Base-by-base conservation (phyloP, 2,329 filamentous ascomycete genomes). In the Cryphonectria japonica region DNA sequence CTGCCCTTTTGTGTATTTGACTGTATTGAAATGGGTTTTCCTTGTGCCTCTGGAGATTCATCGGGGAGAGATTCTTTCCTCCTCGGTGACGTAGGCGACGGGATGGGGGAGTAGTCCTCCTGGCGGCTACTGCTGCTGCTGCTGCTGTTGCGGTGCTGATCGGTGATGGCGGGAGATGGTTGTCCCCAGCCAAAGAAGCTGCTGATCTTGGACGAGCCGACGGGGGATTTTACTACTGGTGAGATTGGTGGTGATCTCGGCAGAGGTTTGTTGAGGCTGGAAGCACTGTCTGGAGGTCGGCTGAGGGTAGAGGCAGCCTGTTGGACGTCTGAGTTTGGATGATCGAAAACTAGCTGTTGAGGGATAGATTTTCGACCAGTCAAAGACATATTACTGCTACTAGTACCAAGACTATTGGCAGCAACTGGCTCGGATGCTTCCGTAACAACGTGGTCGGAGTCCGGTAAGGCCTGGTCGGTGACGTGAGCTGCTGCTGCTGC, bases 161-260 rank as follows among this genome's bases (percentile, higher is more conserved):
- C 86, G 64, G 78, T 80, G 29, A 85, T 83, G 11, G 85, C 82
- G 50, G 85, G 80, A 8, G 82, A 82, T 37, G 81, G 83, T 64
- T 80, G 79, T 68, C 82, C 81, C 87, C 87, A 89, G 75, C 83
- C 85, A 76, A 89, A 88, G 75, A 88, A 83, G 41, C 79, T 82
- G 68, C 84, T 84, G 73, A 88, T 81, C 73, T 84, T 79, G 77
- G 86, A 79, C 69, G 86, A 80, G 74, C 78, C 63, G 50, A 22
- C 78, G 71, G 87, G 87, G 8, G 87, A 89, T 73, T 83, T 88
- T 16, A 86, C 86, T 68, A 87, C 85, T 68, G 87, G 87, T 7
- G 87, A 88, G 73, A 83, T 87, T 14, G 86, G 86, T 69, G 87
- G 87, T 9, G 87, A 88, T 73, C 83, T 88, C 13, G 87, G 86